These are phyloP conservation scores for Brachypodium distachyon DNA, from an alignment of 202 grass and related monocot genomes.

Conservation along the genomic window DNA sequence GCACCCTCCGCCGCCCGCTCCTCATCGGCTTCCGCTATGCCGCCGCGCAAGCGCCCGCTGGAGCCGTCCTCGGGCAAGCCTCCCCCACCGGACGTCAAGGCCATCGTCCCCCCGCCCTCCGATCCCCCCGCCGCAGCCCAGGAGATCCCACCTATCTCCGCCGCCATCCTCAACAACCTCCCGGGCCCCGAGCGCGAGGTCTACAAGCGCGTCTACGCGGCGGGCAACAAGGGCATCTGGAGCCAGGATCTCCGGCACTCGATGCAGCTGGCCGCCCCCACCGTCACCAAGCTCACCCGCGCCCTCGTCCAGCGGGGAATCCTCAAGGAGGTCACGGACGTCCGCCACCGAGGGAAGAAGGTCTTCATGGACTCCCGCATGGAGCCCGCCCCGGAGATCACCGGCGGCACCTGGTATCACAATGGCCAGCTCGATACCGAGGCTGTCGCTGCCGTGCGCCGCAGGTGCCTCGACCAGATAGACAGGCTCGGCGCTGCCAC, in stretches of 20 bases:
- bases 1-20: not conserved
- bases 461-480: slow-evolving; percentile 54
- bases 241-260: slow-evolving; percentile 29
- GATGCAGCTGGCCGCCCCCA: not conserved
- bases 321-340: slow-evolving; percentile 60
- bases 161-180: not conserved
- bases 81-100: not conserved
- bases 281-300: slow-evolving; percentile 17
- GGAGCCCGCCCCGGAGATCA: slow-evolving; percentile 62
- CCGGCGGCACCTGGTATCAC: slow-evolving; percentile 79
- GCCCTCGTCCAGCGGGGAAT: slow-evolving; percentile 18
- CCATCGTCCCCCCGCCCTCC: not conserved
- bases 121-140: not conserved
- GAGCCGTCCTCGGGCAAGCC: not conserved
- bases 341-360: slow-evolving; percentile 56
- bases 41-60: slow-evolving; percentile 40
- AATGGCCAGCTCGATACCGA: slow-evolving; percentile 58
- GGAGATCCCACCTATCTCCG: not conserved
- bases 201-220: slow-evolving; percentile 32
- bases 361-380: slow-evolving; percentile 63
- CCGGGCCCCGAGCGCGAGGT: slow-evolving; percentile 9
- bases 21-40: slow-evolving; percentile 25
- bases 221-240: slow-evolving; percentile 60
- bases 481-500: slow-evolving; percentile 43
- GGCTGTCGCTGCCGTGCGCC: slow-evolving; percentile 39